A percentile compares a stretch with the other conserved stretches of the same genome.
phyloP scores from a whole-genome alignment of 805 yeast genomes.

The Clavispora vitiphila region DNA sequence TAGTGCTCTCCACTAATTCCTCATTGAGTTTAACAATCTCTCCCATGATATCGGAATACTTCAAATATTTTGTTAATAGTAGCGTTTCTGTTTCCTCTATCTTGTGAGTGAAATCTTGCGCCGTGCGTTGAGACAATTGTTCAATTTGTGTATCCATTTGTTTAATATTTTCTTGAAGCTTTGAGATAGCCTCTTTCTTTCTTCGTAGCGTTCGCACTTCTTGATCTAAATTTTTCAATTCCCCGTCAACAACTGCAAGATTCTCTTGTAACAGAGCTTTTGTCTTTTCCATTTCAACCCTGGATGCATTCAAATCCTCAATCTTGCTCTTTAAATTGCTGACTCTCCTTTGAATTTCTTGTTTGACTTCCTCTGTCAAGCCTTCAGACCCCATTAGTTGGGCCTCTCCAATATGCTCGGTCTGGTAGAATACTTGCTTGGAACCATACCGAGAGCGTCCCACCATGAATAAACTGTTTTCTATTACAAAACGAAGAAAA shows the following conservation, averaged over 20 bases:
- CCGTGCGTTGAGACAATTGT: slow-evolving; percentile 14
- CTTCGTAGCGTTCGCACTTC: slow-evolving; percentile 20
- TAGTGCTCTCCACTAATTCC: slow-evolving; percentile 3
- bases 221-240: slow-evolving; percentile 10
- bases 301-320: slow-evolving; percentile 9
- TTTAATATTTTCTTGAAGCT: slow-evolving; percentile 23
- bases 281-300: slow-evolving; percentile 4
- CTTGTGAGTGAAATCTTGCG: slow-evolving; percentile 39
- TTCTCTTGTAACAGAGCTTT: slow-evolving; percentile 3
- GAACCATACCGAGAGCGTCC: slow-evolving; percentile 61
- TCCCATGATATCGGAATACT: slow-evolving; percentile 14
- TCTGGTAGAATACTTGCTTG: slow-evolving; percentile 43
- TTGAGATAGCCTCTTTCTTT: slow-evolving; percentile 23
- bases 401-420: slow-evolving; percentile 29
- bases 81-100: slow-evolving; percentile 27
- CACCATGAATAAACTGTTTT: slow-evolving; percentile 47
- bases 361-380: slow-evolving; percentile 20
- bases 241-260: slow-evolving; percentile 5
- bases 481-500: slow-evolving; percentile 58
- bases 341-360: slow-evolving; percentile 15
- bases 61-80: slow-evolving; percentile 18
- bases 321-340: slow-evolving; percentile 11
- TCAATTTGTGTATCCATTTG: slow-evolving; percentile 9
- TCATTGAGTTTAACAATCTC: slow-evolving; percentile 17
- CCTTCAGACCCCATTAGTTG: slow-evolving; percentile 30